A percentile compares a stretch with the other conserved stretches of the same genome.
phyloP scores from a whole-genome alignment of 495 filamentous ascomycete genomes.

The Podospora didyma region DNA sequence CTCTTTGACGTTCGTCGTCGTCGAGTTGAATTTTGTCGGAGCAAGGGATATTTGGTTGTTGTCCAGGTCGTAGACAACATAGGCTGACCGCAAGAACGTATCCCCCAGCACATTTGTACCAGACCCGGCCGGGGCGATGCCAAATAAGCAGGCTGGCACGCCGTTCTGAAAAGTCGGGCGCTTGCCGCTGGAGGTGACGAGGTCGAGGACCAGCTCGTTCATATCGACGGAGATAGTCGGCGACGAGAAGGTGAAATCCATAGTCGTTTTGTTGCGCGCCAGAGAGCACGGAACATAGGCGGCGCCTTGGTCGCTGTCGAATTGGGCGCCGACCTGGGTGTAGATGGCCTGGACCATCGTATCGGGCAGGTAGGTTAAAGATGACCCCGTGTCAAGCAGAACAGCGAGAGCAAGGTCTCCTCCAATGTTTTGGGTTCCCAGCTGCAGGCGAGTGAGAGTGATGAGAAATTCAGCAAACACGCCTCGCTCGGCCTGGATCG shows the following conservation, averaged over 20 bases:
- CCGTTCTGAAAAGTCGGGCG: constrained; percentile 59
- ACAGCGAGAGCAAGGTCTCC: constrained; percentile 61
- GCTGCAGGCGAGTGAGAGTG: constrained; percentile 57
- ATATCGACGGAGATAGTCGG: constrained; percentile 68
- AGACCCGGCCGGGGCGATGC: constrained; percentile 66
- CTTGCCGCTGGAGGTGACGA: constrained; percentile 43
- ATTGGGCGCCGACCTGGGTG: constrained; percentile 59
- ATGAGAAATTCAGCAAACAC: constrained; percentile 75
- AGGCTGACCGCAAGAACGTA: constrained; percentile 88
- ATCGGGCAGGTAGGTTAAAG: constrained; percentile 83
- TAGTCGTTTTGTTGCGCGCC: constrained; percentile 48
- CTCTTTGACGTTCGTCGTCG: constrained; percentile 60
- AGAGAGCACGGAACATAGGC: constrained; percentile 73
- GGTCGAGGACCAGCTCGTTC: constrained; percentile 72
- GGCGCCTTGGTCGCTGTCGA: constrained; percentile 49
- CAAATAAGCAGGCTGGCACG: constrained; percentile 63
- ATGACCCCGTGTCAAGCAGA: constrained; percentile 86
- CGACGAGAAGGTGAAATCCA: constrained; percentile 67
- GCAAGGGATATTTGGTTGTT: constrained; percentile 88
- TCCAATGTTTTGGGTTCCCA: constrained; percentile 46
- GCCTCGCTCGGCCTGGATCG: constrained; percentile 59
- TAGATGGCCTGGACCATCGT: constrained; percentile 61
- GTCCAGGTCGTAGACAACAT: constrained; percentile 84
- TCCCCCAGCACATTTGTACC: constrained; percentile 76
- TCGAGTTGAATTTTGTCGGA: constrained; percentile 78